Evolutionary conservation across 2,329 filamentous ascomycete species (phyloP), one percentile per base, ranked within the genome.

Genomic region (Cadophora sp.): DNA sequence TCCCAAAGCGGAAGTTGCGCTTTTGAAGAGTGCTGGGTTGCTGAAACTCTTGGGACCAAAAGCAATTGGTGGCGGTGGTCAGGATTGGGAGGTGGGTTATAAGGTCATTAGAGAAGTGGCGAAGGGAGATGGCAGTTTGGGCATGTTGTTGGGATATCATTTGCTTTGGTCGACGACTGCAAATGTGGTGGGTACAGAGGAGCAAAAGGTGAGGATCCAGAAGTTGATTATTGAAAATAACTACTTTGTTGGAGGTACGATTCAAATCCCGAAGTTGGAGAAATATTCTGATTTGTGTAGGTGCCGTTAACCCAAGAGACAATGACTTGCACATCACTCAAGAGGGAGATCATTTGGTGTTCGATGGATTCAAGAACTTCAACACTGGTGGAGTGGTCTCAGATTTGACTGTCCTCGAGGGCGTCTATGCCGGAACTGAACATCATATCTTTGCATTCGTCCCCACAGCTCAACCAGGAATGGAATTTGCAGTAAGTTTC

Each of bases 321-420:
- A 86, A 79, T 47, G 87, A 90, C 71, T 77, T 89, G 9, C 84
- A 81, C 36, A 87, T 89, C 68, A 85, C 80, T 0, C 76, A 80
- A 1, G 81, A 86, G 0, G 86, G 84, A 1, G 83, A 87, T 4
- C 78, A 83, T 2, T 75, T 90, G 16, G 75, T 88, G 1, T 90
- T 89, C 76, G 85, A 85, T 66, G 87, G 88, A 1, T 83, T 81
- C 76, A 91, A 91, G 76, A 81, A 85, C 77, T 91, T 91, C 80
- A 91, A 88, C 73, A 91, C 88, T 0, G 89, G 89, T 0, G 88
- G 88, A 30, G 87, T 89, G 0, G 81, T 91, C 1, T 89, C 87
- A 0, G 88, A 91, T 66, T 77, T 91, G 22, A 90, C 87, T 0
- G 86, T 91, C 0, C 81, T 91, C 0, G 88, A 91, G 72, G 88